Evolutionary conservation across 2,329 filamentous ascomycete genomes (phyloP), one percentile per base, ranked within the genome.

Genomic region (Exophiala oligosperma): DNA sequence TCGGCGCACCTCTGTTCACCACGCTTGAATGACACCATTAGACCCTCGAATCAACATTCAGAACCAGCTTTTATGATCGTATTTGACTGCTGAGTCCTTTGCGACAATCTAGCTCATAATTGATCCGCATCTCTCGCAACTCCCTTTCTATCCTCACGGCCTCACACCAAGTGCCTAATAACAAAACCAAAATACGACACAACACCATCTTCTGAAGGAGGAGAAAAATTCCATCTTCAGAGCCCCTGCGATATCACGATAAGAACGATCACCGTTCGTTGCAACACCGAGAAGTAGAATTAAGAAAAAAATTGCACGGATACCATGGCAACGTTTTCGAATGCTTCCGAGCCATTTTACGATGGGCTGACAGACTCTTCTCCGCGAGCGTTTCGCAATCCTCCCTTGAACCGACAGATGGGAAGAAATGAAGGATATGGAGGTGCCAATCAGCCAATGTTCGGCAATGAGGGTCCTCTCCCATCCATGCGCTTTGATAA

Each of bases 321-420:
- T 11, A 54, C n/a, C 9, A 63, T 63, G 61, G 61, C 57, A n/a
- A 57, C 61, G 7, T 63, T 63, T 41, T 63, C 61, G 17, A 63
- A 63, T 40, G 38, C 63, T 47, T 59, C 60, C 73, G 86, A 90
- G 60, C 85, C 88, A 81, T 92, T 90, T 78, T 85, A 89, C 76
- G 87, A 90, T 66, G 89, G 89, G 67, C 75, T 82, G 59, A 74
- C 82, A 62, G 87, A 86, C 72, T 88, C 90, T 70, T 91, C 88
- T 64, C 90, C 91, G 40, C 87, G 84, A 70, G 86, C 88, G 32
- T 86, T 89, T 71, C 89, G 89, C 60, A 80, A 78, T 56, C 83
- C 82, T 63, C 84, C 83, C 67, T 77, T 89, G 57, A 85, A 88
- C 69, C 85, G 89, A 66, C 87, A 89, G 71, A 79, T 85, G 44